A percentile compares a stretch with the other conserved stretches of the same genome.
Conservation (phyloP, 2,329 filamentous ascomycete genomes). For the Penicillium sp. region DNA sequence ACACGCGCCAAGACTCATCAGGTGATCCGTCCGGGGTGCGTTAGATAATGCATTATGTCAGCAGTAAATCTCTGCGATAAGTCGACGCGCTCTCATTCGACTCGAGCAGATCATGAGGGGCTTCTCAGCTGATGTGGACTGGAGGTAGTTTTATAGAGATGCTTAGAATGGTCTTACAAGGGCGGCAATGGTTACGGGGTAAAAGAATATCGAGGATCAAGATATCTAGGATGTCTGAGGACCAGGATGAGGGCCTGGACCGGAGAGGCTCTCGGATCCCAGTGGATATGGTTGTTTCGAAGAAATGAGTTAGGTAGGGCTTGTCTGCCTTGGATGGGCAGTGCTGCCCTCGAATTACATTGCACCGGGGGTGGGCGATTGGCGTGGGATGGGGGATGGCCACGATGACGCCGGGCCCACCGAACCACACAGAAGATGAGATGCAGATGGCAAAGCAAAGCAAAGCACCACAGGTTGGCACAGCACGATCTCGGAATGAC, state of each 20-base stretch:
- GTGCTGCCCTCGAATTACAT: neutral
- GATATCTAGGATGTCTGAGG: neutral
- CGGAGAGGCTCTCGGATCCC: neutral
- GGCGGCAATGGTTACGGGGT: neutral
- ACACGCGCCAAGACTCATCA: conserved; percentile 22
- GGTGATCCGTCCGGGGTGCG: conserved; percentile 15
- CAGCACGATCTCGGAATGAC: neutral
- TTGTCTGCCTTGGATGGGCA: conserved; percentile 16
- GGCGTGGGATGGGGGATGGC: conserved; percentile 36
- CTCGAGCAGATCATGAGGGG: conserved; percentile 24
- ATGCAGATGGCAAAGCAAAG: neutral
- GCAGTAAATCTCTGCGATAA: conserved; percentile 32
- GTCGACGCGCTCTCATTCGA: conserved; percentile 28
- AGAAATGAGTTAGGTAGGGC: conserved; percentile 1
- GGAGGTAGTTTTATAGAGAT: no score
- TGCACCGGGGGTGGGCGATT: conserved; percentile 30
- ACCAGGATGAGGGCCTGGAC: neutral
- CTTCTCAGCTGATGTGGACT: neutral
- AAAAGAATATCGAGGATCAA: no score
- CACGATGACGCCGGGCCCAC: conserved; percentile 43
- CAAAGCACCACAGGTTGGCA: neutral
- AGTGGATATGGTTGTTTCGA: conserved; percentile 7
- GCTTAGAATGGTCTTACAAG: no score
- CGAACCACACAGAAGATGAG: conserved; percentile 43
- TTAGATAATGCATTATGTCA: conserved; percentile 19